Evolutionary conservation across 345 rosid genomes (phyloP).

Genomic region (Combretum micranthum): DNA sequence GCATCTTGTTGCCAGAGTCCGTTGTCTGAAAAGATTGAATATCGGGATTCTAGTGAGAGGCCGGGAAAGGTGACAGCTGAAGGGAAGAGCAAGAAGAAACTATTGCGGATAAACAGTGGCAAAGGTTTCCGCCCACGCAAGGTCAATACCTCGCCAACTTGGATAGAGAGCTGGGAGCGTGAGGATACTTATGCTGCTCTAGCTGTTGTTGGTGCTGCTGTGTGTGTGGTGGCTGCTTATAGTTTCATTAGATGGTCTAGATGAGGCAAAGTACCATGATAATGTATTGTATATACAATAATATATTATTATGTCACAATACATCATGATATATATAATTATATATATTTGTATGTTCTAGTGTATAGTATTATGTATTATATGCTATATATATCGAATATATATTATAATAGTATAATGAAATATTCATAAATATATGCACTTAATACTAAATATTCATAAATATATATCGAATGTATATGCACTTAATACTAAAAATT

Average conservation of each 20-base stretch:
- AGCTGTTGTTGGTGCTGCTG: conserved; percentile 70
- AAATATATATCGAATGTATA: no score
- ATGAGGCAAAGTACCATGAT: no score
- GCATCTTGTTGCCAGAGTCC: conserved; percentile 46
- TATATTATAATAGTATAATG: no score
- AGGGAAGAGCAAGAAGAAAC: conserved; percentile 37
- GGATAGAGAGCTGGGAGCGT: conserved; percentile 82
- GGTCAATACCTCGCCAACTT: conserved; percentile 51
- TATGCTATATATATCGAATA: no score
- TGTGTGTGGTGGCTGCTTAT: conserved; percentile 68
- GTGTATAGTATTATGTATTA: no score
- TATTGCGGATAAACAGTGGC: conserved; percentile 24
- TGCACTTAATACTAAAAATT: no score
- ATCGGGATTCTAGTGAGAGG: conserved; percentile 13
- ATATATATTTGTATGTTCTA: no score
- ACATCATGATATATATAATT: no score
- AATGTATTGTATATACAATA: no score
- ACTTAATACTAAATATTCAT: no score
- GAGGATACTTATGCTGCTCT: conserved; percentile 84
- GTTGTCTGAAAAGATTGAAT: conserved; percentile 17
- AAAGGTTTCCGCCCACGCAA: conserved; percentile 27
- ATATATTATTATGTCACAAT: no score
- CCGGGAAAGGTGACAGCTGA: conserved; percentile 25
- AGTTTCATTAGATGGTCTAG: conserved; percentile 55
- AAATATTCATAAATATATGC: no score